Evolutionary conservation across 23 red algal genomes (phyloP).

Genomic region (Gracilariopsis chorda): DNA sequence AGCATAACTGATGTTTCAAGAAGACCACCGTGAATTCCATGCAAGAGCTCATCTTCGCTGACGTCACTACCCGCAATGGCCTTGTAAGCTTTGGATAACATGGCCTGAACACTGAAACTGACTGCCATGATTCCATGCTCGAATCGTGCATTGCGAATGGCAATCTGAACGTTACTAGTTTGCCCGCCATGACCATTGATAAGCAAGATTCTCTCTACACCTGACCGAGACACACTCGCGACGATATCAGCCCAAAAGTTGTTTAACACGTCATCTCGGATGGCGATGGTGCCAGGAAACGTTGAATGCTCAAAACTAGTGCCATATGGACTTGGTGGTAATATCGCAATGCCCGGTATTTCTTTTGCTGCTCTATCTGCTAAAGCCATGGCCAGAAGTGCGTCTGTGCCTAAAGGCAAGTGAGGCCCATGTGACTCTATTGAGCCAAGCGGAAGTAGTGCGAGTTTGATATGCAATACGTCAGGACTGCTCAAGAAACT

Average conservation of each 20-base stretch:
- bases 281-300: slow-evolving; percentile 55
- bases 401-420: slow-evolving; percentile 66
- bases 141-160: slow-evolving; percentile 34
- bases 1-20: slow-evolving; percentile 67
- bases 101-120: slow-evolving; percentile 49
- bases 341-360: not conserved
- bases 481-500: not conserved
- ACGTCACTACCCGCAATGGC: not conserved
- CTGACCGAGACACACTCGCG: not conserved
- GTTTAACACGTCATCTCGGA: slow-evolving; percentile 27
- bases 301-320: slow-evolving; percentile 49
- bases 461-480: not conserved
- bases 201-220: slow-evolving; percentile 17
- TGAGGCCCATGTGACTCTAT: slow-evolving; percentile 67
- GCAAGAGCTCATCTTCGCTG: not conserved
- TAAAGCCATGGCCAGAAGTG: not conserved
- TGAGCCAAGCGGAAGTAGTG: slow-evolving; percentile 54
- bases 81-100: slow-evolving; percentile 18
- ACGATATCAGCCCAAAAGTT: slow-evolving; percentile 27
- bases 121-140: slow-evolving; percentile 1
- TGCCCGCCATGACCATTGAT: slow-evolving; percentile 71
- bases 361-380: not conserved
- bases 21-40: slow-evolving; percentile 65
- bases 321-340: slow-evolving; percentile 40
- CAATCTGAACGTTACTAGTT: slow-evolving; percentile 55